Evolutionary conservation across 306 rosid genomes (phyloP).

Genomic region (Luffa acutangula): DNA sequence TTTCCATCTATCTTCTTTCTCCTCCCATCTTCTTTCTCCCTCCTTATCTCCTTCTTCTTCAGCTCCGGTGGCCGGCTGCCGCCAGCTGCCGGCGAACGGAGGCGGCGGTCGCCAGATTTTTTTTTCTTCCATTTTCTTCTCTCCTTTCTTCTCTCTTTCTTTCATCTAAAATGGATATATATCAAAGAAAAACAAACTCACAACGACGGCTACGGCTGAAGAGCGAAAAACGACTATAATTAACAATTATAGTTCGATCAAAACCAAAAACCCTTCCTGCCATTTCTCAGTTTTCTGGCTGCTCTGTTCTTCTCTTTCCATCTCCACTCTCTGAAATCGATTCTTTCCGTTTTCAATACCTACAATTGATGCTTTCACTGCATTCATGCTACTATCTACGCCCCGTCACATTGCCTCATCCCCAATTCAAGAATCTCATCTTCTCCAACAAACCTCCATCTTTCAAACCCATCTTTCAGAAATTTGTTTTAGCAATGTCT

Average conservation of each 20-base stretch:
- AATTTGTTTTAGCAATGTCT: slow-evolving; percentile 34
- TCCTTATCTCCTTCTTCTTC: too few relatives aligned
- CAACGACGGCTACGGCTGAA: neutral
- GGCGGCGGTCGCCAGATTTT: too few relatives aligned
- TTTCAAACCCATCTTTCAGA: neutral
- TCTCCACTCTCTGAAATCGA: neutral
- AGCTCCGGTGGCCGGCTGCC: too few relatives aligned
- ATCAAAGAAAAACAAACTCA: neutral
- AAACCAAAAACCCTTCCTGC: slow-evolving; percentile 19
- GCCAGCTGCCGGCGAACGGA: too few relatives aligned
- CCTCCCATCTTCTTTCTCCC: too few relatives aligned
- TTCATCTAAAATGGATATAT: neutral
- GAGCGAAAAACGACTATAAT: neutral
- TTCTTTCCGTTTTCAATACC: neutral
- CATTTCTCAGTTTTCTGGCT: slow-evolving; percentile 9
- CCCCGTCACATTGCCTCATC: neutral
- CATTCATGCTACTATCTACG: slow-evolving; percentile 16
- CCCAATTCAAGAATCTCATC: slow-evolving; percentile 11
- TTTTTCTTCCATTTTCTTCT: too few relatives aligned
- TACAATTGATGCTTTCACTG: slow-evolving; percentile 25
- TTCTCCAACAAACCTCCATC: slow-evolving; percentile 9
- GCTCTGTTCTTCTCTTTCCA: neutral
- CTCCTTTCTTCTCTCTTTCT: too few relatives aligned
- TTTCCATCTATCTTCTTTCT: too few relatives aligned
- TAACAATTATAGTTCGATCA: neutral